Conservation (phyloP, 1,139 yeast species). For the Pichia sorboxylosa region DNA sequence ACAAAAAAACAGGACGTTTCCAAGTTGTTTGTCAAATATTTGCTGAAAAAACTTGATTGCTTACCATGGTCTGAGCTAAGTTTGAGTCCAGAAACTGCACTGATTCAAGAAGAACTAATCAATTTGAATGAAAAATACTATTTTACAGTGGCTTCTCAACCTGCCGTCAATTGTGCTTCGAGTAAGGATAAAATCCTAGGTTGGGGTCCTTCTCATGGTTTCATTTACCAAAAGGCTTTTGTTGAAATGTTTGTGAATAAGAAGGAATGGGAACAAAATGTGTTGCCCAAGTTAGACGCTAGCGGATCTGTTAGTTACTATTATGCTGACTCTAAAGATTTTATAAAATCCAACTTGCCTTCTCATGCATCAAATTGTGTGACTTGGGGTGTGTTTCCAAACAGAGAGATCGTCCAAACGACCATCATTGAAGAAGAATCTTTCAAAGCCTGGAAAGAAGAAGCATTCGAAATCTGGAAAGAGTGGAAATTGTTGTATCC, state of each 20-base stretch:
- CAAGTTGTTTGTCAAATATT: slow-evolving; percentile 57
- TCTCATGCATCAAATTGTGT: slow-evolving; percentile 53
- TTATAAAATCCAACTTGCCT: slow-evolving; percentile 51
- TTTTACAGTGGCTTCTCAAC: slow-evolving; percentile 92
- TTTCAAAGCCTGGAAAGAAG: slow-evolving; percentile 88
- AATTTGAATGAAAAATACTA: slow-evolving; percentile 63
- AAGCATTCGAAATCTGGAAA: slow-evolving; percentile 80
- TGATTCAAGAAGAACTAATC: slow-evolving; percentile 83
- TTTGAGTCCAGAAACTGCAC: slow-evolving; percentile 77
- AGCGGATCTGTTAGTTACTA: slow-evolving; percentile 48
- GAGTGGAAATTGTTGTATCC: slow-evolving; percentile 86
- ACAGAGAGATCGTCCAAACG: slow-evolving; percentile 74
- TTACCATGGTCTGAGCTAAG: slow-evolving; percentile 90
- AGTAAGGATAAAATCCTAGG: slow-evolving; percentile 85
- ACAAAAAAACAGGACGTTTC: slow-evolving; percentile 51
- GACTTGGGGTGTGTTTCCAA: slow-evolving; percentile 95
- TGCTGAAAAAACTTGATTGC: slow-evolving; percentile 62
- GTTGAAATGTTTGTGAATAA: slow-evolving; percentile 76
- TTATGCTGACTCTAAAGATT: slow-evolving; percentile 49
- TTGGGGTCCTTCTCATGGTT: slow-evolving; percentile 90
- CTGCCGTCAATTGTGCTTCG: slow-evolving; percentile 69
- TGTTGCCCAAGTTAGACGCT: slow-evolving; percentile 42
- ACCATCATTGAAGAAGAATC: slow-evolving; percentile 83
- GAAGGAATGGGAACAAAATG: slow-evolving; percentile 47
- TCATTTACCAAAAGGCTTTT: slow-evolving; percentile 86